A percentile compares a stretch with the other conserved stretches of the same genome.
Conservation (phyloP, 306 rosid species). For the Vicia sativa region DNA sequence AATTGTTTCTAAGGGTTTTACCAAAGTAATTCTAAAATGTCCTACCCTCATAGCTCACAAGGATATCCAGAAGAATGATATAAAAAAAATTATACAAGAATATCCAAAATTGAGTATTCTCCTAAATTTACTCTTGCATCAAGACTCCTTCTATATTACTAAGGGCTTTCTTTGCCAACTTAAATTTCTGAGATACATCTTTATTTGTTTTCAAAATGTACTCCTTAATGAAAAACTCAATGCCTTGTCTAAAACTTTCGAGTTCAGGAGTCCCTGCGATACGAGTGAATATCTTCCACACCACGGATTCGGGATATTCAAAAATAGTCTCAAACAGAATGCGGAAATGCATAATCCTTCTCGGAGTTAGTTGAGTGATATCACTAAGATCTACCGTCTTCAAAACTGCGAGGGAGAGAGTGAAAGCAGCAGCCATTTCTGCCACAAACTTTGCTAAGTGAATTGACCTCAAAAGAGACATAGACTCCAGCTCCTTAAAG, state of each 20-base stretch:
- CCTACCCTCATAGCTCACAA: background rate
- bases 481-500: conserved; percentile 79
- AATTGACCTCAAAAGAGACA: conserved; percentile 73
- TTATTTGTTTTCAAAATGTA: conserved; percentile 60
- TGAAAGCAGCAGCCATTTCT: conserved; percentile 78
- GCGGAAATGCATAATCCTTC: conserved; percentile 81
- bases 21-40: conserved; percentile 9
- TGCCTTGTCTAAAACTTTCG: conserved; percentile 71
- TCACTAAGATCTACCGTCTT: conserved; percentile 71
- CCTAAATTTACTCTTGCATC: conserved; percentile 48
- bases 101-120: conserved; percentile 45
- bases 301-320: conserved; percentile 54
- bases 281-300: conserved; percentile 85
- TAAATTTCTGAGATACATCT: conserved; percentile 54
- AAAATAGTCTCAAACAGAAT: conserved; percentile 81
- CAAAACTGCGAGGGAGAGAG: conserved; percentile 76
- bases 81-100: conserved; percentile 6
- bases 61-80: conserved; percentile 17
- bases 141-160: conserved; percentile 76
- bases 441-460: conserved; percentile 84
- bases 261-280: conserved; percentile 73
- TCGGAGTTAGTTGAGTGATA: conserved; percentile 63
- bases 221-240: conserved; percentile 69
- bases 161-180: conserved; percentile 74
- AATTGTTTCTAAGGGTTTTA: background rate